Evolutionary conservation across 2,329 filamentous ascomycete species (phyloP).

Genomic region (Ascochyta clinopodiicola): DNA sequence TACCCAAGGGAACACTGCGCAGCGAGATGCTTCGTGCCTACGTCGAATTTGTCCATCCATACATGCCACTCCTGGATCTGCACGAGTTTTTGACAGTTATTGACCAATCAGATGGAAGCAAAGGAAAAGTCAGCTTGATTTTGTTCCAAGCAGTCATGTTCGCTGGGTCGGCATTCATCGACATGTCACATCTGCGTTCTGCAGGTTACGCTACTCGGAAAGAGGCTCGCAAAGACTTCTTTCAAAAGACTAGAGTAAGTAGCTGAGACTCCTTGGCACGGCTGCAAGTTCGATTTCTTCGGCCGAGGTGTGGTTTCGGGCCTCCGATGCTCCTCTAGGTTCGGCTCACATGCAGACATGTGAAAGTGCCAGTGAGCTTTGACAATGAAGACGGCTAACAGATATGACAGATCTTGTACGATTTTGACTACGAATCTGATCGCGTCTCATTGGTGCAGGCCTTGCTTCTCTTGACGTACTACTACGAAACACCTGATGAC

Average conservation of each 20-base stretch:
- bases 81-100: slow-evolving; percentile 67
- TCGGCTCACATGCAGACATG: slow-evolving; percentile 19
- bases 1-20: slow-evolving; percentile 74
- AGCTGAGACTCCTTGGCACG: slow-evolving; percentile 12
- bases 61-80: slow-evolving; percentile 83
- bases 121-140: slow-evolving; percentile 79
- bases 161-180: slow-evolving; percentile 85
- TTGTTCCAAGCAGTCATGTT: slow-evolving; percentile 97
- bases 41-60: slow-evolving; percentile 89
- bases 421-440: slow-evolving; percentile 93
- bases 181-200: slow-evolving; percentile 75
- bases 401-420: slow-evolving; percentile 74
- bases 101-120: slow-evolving; percentile 70
- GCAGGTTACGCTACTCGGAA: slow-evolving; percentile 81
- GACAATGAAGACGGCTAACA: slow-evolving; percentile 2
- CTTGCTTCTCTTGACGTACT: slow-evolving; percentile 91
- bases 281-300: slow-evolving; percentile 9
- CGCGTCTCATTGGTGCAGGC: slow-evolving; percentile 88
- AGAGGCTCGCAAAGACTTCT: slow-evolving; percentile 84
- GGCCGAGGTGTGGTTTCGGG: slow-evolving; percentile 18
- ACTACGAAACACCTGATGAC: slow-evolving; percentile 96
- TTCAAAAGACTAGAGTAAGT: slow-evolving; percentile 83
- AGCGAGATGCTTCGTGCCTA: slow-evolving; percentile 83
- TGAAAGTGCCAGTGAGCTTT: background rate
- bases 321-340: slow-evolving; percentile 3